Base-by-base conservation (phyloP, 2,329 filamentous ascomycete species). In the Thermoascus crustaceus region DNA sequence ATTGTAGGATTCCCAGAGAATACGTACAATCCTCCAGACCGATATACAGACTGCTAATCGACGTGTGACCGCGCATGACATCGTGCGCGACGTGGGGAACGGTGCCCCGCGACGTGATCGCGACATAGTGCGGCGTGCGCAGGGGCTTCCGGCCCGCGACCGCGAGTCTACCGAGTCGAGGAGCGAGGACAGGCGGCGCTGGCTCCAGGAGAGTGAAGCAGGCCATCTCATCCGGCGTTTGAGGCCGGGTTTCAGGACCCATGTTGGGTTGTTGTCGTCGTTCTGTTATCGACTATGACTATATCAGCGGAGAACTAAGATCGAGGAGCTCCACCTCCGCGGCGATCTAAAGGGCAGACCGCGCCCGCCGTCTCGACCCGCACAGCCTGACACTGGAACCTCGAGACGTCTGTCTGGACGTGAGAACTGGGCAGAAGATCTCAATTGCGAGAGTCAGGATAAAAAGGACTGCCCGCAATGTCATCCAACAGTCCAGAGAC, bases 41-140 rank as follows among this genome's bases (percentile, higher is more conserved):
- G 52, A 91, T 68, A 55, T 94, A 94, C 3, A 85, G 71, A 17
- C 82, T 83, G 18, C 68, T 67, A 40, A 93, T 69, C 4, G 72
- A 57, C 1, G 80, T 78, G 50, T 82, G 69, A 37, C 76, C 79
- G 25, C 64, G 58, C 45, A 91, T 69, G 42, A 82, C 82, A 66
- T 98, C 91, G 24, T 87, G 88, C 3, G 88, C 84, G 45, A 98
- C 64, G 64, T 98, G 91, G 34, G 91, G 87, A 22, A 96, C 68
- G 1, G 76, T 76, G 14, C 91, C 91, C 51, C 91, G 76, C 21
- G 91, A 95, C 3, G 84, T 83, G 46, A 83, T 70, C 33, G 78
- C 80, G 39, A 94, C 67, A 58, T 82, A 94, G 55, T 83, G 82
- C 27, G 91, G 91, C 19, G 91, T 98, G 13, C 82, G 67, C 44